Evolutionary conservation across 768 basidiomycete species (phyloP).

Genomic region (Mycena leptocephala): DNA sequence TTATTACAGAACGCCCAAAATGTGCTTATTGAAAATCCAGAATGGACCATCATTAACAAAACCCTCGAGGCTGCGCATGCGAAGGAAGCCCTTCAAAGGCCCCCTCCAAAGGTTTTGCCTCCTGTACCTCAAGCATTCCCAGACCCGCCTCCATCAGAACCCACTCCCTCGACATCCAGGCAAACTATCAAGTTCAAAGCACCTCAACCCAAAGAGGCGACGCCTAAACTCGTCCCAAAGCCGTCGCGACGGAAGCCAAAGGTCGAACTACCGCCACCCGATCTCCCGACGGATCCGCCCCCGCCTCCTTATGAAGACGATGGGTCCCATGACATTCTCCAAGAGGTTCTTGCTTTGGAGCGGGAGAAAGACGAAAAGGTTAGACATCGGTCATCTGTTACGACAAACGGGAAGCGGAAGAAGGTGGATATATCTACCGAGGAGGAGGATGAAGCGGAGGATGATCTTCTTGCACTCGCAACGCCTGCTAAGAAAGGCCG

Average conservation of each 20-base stretch:
- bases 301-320: slow-evolving; percentile 84
- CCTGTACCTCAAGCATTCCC: slow-evolving; percentile 59
- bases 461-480: slow-evolving; percentile 76
- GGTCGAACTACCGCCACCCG: slow-evolving; percentile 59
- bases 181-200: slow-evolving; percentile 81
- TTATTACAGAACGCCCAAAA: background rate
- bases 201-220: slow-evolving; percentile 45
- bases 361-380: slow-evolving; percentile 73
- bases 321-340: slow-evolving; percentile 85
- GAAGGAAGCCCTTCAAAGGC: slow-evolving; percentile 64
- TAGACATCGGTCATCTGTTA: slow-evolving; percentile 59
- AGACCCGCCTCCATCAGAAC: slow-evolving; percentile 46
- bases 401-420: slow-evolving; percentile 69
- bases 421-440: slow-evolving; percentile 48
- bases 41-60: slow-evolving; percentile 91
- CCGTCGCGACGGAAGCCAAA: slow-evolving; percentile 50
- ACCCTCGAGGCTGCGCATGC: slow-evolving; percentile 77
- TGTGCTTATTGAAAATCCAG: slow-evolving; percentile 55
- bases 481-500: slow-evolving; percentile 75
- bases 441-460: slow-evolving; percentile 42
- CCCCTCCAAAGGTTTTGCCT: slow-evolving; percentile 55
- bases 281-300: slow-evolving; percentile 67
- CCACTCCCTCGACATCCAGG: slow-evolving; percentile 58
- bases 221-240: slow-evolving; percentile 51
- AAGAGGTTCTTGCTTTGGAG: slow-evolving; percentile 89